These are phyloP conservation scores for Saussurea involucrata DNA, from an alignment of 129 eudicot species.

Conservation along the genomic window DNA sequence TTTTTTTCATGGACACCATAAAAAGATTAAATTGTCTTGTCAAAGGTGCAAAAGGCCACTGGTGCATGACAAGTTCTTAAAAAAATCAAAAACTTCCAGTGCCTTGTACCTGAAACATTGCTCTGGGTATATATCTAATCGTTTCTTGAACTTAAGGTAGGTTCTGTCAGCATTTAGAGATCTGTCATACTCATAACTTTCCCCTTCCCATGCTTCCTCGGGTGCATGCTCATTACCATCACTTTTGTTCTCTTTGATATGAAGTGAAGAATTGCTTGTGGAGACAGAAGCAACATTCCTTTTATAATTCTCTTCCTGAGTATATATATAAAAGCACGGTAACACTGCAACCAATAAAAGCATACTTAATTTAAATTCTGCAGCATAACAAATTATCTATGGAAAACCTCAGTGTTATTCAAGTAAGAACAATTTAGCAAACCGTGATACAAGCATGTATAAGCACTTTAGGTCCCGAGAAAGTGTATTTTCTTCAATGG, in stretches of 20 bases:
- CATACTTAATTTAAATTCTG: not conserved
- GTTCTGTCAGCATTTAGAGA: slow-evolving; percentile 83
- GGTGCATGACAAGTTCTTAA: not conserved
- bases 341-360: slow-evolving; percentile 57
- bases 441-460: not conserved
- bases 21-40: not conserved
- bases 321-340: slow-evolving; percentile 80
- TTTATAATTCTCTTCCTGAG: slow-evolving; percentile 48
- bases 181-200: slow-evolving; percentile 83
- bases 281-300: slow-evolving; percentile 34
- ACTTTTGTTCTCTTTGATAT: slow-evolving; percentile 37
- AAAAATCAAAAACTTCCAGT: not conserved
- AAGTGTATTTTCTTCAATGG: not conserved
- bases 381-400: not conserved
- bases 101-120: slow-evolving; percentile 85
- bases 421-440: not conserved
- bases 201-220: slow-evolving; percentile 77
- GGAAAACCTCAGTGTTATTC: not conserved
- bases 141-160: slow-evolving; percentile 94
- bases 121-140: slow-evolving; percentile 74
- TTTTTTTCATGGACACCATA: not conserved
- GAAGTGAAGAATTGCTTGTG: slow-evolving; percentile 34
- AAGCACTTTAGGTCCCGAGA: not conserved
- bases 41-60: not conserved
- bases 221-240: slow-evolving; percentile 39